These are phyloP conservation scores for Pseudogymnoascus sp. DNA, from an alignment of 2,329 filamentous ascomycete species.

Conservation along the genomic window DNA sequence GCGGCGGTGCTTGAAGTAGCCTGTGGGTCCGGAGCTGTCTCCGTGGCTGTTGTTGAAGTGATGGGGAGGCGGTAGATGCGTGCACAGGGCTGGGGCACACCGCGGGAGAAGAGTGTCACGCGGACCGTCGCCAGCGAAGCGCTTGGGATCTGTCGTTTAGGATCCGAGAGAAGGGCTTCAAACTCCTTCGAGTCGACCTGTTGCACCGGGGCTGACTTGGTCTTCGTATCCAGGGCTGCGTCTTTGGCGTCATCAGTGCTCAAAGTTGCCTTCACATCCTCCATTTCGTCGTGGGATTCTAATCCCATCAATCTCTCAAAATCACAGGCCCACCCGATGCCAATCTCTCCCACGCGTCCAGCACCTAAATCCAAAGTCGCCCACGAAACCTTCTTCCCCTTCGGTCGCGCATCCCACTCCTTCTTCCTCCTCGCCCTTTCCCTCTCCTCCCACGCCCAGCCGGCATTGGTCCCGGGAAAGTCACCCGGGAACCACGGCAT, in stretches of 20 bases:
- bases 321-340: conserved; percentile 74
- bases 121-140: conserved; percentile 52
- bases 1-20: conserved; percentile 35
- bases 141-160: conserved; percentile 20
- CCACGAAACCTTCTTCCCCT: conserved; percentile 73
- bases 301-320: conserved; percentile 60
- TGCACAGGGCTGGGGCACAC: conserved; percentile 63
- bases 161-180: conserved; percentile 19
- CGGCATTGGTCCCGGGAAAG: conserved; percentile 70
- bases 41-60: neutral
- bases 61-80: conserved; percentile 79
- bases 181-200: conserved; percentile 20
- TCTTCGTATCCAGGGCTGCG: neutral
- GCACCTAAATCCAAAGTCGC: conserved; percentile 65
- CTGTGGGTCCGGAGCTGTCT: conserved; percentile 37
- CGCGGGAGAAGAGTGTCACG: conserved; percentile 61
- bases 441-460: conserved; percentile 67
- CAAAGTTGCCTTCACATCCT: conserved; percentile 11
- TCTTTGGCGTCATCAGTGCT: conserved; percentile 6
- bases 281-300: neutral
- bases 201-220: conserved; percentile 13
- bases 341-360: conserved; percentile 72
- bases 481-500: conserved; percentile 82
- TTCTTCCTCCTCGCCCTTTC: conserved; percentile 52
- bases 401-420: conserved; percentile 71